Evolutionary conservation across 768 basidiomycete species (phyloP).

Genomic region (Suillus sp.): DNA sequence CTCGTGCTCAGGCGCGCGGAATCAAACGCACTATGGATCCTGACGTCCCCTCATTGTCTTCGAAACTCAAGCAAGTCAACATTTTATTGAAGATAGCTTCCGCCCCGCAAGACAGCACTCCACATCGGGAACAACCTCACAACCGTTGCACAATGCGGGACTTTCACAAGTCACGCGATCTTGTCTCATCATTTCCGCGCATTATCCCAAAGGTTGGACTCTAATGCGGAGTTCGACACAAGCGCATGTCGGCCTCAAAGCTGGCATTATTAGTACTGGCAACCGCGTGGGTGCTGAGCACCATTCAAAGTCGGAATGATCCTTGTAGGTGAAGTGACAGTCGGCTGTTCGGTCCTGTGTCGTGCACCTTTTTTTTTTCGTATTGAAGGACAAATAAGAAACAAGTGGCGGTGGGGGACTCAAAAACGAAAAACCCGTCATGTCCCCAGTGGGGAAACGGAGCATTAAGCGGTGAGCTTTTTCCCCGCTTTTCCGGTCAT

Average conservation of each 20-base stretch:
- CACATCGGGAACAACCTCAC: constrained; percentile 41
- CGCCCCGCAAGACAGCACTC: constrained; percentile 39
- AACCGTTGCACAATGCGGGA: constrained; percentile 45
- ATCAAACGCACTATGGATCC: constrained; percentile 82
- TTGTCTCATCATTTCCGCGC: constrained; percentile 46
- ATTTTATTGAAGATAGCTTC: constrained; percentile 68
- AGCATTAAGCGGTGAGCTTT: neutral
- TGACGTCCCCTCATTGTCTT: constrained; percentile 57
- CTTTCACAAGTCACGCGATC: constrained; percentile 36
- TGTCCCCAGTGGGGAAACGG: neutral
- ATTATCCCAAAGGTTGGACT: constrained; percentile 67
- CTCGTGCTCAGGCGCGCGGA: constrained; percentile 42
- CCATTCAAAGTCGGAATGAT: neutral
- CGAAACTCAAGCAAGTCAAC: constrained; percentile 50
- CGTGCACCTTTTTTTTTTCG: neutral
- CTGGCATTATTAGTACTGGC: constrained; percentile 48
- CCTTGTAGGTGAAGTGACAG: constrained; percentile 51
- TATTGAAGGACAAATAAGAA: neutral
- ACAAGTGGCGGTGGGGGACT: neutral
- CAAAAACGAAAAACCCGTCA: neutral
- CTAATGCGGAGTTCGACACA: constrained; percentile 76
- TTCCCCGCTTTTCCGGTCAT: neutral
- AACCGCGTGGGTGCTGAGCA: neutral
- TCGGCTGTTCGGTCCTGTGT: neutral
- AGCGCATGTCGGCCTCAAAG: constrained; percentile 84